Conservation (phyloP, 176 grass and related monocot genomes). For the Zea luxurians region DNA sequence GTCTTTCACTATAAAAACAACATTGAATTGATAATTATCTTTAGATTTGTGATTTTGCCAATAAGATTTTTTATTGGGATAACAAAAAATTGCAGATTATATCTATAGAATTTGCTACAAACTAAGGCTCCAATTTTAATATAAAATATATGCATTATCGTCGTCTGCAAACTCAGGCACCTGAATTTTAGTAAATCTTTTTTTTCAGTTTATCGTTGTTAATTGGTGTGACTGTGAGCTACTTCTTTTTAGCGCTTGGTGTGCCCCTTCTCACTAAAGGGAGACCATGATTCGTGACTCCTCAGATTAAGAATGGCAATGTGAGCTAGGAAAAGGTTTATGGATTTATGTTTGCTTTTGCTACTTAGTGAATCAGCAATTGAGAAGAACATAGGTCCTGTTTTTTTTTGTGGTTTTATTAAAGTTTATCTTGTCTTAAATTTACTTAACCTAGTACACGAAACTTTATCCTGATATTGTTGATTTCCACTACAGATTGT, state of each 20-base stretch:
- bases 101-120: no score
- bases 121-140: no score
- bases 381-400: background rate
- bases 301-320: background rate
- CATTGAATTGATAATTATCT: no score
- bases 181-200: no score
- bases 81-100: no score
- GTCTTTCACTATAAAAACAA: no score
- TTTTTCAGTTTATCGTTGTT: no score
- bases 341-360: background rate
- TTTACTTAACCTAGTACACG: background rate
- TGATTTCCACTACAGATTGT: conserved; percentile 56
- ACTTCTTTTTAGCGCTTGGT: background rate
- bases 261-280: background rate
- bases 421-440: background rate
- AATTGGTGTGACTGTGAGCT: background rate
- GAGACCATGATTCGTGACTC: background rate
- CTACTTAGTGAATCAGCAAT: conserved; percentile 16
- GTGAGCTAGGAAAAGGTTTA: background rate
- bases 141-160: no score
- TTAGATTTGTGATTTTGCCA: no score
- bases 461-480: background rate
- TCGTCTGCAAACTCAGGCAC: no score
- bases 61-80: no score
- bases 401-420: conserved; percentile 4